Percentiles rank a stretch among this genome's conserved stretches.
phyloP scores from a whole-genome alignment of 768 basidiomycete genomes.

The Tylopilus vinaceipallidus region DNA sequence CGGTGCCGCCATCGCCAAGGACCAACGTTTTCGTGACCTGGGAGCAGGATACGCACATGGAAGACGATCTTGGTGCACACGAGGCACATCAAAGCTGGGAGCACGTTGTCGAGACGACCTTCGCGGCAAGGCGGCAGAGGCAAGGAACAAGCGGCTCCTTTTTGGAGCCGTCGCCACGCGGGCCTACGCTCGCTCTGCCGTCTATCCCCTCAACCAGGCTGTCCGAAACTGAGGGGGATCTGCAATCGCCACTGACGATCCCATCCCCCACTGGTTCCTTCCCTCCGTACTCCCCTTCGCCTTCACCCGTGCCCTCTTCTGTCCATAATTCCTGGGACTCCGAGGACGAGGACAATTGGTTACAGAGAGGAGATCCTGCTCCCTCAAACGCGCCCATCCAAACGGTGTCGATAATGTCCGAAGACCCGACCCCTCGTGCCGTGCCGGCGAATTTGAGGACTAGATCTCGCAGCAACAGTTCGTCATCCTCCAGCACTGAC shows the following conservation, averaged over 20 bases:
- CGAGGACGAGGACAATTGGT: slow-evolving; percentile 15
- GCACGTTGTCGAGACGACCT: slow-evolving; percentile 12
- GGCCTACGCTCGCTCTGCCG: slow-evolving; percentile 16
- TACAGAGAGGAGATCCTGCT: not conserved
- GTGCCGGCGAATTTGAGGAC: not conserved
- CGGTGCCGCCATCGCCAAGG: slow-evolving; percentile 22
- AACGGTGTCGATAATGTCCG: not conserved
- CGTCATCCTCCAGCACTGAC: slow-evolving; percentile 13
- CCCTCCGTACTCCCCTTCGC: slow-evolving; percentile 19
- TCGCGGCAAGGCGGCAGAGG: slow-evolving; percentile 4
- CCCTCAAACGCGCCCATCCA: not conserved
- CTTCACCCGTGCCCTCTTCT: slow-evolving; percentile 14
- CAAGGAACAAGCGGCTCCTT: not conserved
- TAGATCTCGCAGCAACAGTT: slow-evolving; percentile 14
- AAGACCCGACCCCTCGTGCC: not conserved
- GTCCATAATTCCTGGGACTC: slow-evolving; percentile 4
- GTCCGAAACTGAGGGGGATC: slow-evolving; percentile 19
- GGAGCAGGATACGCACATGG: slow-evolving; percentile 12
- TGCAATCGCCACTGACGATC: slow-evolving; percentile 29
- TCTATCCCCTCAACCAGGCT: slow-evolving; percentile 27
- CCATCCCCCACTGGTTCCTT: slow-evolving; percentile 13
- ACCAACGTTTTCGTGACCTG: slow-evolving; percentile 12
- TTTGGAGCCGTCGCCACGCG: slow-evolving; percentile 2
- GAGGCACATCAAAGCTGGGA: slow-evolving; percentile 10
- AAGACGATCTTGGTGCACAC: not conserved